Evolutionary conservation across 768 basidiomycete species (phyloP).

Genomic region (Asterophora parasitica): DNA sequence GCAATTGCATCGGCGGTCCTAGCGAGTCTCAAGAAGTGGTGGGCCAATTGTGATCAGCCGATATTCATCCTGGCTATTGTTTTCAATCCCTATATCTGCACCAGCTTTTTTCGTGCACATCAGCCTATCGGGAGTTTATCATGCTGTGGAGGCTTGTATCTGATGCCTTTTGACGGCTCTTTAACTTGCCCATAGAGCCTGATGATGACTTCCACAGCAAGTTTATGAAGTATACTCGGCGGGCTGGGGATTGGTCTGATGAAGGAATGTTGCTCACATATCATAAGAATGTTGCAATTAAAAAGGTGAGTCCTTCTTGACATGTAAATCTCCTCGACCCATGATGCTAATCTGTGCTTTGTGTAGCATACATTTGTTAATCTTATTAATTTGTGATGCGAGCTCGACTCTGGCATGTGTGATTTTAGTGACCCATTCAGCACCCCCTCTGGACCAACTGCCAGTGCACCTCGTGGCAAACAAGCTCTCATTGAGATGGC

Average conservation of each 20-base stretch:
- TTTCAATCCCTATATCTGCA: constrained; percentile 23
- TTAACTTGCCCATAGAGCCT: not conserved
- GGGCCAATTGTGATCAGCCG: constrained; percentile 21
- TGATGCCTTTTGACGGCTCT: constrained; percentile 5
- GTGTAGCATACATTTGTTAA: too few relatives aligned
- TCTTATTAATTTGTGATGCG: too few relatives aligned
- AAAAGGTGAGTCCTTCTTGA: constrained; percentile 7
- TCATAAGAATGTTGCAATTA: constrained; percentile 3
- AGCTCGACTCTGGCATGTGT: too few relatives aligned
- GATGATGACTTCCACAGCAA: constrained; percentile 6
- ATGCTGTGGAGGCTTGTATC: not conserved
- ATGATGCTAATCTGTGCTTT: too few relatives aligned
- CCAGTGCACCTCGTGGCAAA: constrained; percentile 4
- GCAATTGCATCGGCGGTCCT: constrained; percentile 6
- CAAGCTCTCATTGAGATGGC: constrained; percentile 16
- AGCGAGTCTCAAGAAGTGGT: constrained; percentile 20
- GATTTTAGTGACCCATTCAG: too few relatives aligned
- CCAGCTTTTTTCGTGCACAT: constrained; percentile 7
- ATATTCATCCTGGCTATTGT: constrained; percentile 21
- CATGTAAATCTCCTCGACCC: too few relatives aligned
- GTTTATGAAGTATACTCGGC: constrained; percentile 6
- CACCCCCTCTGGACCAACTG: not conserved
- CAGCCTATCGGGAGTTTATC: not conserved
- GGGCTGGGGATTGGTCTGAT: constrained; percentile 9
- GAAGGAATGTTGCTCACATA: constrained; percentile 11